phyloP scores from a whole-genome alignment of 225 moss, liverwort and hornwort genomes.

The Pseudoscleropodium purum region DNA sequence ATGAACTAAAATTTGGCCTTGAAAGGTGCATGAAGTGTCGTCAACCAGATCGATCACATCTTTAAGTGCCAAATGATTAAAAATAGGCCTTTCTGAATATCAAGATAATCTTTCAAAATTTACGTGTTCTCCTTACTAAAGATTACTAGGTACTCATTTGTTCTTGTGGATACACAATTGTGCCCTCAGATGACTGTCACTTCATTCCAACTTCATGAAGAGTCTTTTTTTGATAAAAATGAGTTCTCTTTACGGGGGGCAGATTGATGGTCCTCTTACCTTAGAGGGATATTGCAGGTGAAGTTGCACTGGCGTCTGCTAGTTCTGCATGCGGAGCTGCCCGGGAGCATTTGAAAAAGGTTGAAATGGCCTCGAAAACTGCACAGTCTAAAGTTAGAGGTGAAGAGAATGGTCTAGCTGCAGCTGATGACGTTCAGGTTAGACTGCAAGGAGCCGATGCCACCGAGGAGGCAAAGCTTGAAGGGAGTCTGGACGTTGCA shows the following conservation, averaged over 20 bases:
- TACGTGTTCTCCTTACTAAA: background rate
- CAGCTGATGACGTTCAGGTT: background rate
- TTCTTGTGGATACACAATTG: background rate
- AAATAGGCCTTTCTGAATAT: background rate
- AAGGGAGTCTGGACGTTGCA: background rate
- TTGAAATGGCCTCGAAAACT: slow-evolving; percentile 28
- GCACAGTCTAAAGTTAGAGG: slow-evolving; percentile 8
- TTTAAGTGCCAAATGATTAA: background rate
- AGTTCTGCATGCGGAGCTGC: slow-evolving; percentile 36
- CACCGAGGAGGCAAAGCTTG: slow-evolving; percentile 2
- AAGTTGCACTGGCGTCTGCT: slow-evolving; percentile 43
- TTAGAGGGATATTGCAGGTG: slow-evolving; percentile 10
- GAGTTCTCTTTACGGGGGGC: background rate
- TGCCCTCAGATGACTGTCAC: background rate
- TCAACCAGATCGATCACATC: background rate
- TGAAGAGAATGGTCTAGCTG: background rate
- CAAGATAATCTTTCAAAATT: background rate
- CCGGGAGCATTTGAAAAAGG: slow-evolving; percentile 25
- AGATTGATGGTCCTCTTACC: background rate
- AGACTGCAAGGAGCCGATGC: background rate
- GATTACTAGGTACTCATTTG: background rate
- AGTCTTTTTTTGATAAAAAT: background rate
- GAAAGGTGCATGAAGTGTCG: background rate
- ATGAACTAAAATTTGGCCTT: background rate
- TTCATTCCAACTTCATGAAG: background rate